Percentiles rank a stretch among this genome's conserved stretches.
These are phyloP conservation scores for Scalesia atractyloides DNA, from an alignment of 129 eudicot genomes.

Conservation along the genomic window DNA sequence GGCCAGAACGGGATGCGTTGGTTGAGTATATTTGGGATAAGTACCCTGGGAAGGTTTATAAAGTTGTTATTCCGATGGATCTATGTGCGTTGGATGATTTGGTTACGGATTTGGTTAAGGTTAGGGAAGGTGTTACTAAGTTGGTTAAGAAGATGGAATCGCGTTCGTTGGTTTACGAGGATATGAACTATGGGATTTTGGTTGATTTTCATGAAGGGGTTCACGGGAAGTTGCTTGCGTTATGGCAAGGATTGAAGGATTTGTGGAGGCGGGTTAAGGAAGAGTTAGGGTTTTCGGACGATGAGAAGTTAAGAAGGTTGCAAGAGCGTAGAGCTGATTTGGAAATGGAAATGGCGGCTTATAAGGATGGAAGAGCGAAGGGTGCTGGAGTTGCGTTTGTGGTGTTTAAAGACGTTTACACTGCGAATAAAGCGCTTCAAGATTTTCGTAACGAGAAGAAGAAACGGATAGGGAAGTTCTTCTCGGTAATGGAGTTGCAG, in stretches of 20 bases:
- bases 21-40: constrained; percentile 73
- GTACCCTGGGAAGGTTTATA: constrained; percentile 86
- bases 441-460: constrained; percentile 81
- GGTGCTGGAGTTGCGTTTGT: constrained; percentile 99
- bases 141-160: constrained; percentile 73
- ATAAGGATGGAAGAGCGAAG: constrained; percentile 84
- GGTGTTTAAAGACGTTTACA: constrained; percentile 91
- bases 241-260: constrained; percentile 61
- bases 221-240: constrained; percentile 28
- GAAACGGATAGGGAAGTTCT: constrained; percentile 79
- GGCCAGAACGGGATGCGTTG: constrained; percentile 57
- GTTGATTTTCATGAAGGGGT: constrained; percentile 32
- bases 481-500: constrained; percentile 78
- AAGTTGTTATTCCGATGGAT: constrained; percentile 89
- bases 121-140: constrained; percentile 73
- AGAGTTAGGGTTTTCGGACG: constrained; percentile 75
- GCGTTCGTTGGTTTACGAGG: constrained; percentile 44
- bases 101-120: constrained; percentile 78
- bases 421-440: constrained; percentile 87
- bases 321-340: constrained; percentile 94
- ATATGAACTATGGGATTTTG: constrained; percentile 26
- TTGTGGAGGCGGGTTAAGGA: constrained; percentile 55
- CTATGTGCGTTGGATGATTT: constrained; percentile 90
- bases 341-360: constrained; percentile 95
- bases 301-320: constrained; percentile 73